Evolutionary conservation across 352 stramenopile species (phyloP), one percentile per base, ranked within the genome.

Genomic region (Phytophthora aleatoria): DNA sequence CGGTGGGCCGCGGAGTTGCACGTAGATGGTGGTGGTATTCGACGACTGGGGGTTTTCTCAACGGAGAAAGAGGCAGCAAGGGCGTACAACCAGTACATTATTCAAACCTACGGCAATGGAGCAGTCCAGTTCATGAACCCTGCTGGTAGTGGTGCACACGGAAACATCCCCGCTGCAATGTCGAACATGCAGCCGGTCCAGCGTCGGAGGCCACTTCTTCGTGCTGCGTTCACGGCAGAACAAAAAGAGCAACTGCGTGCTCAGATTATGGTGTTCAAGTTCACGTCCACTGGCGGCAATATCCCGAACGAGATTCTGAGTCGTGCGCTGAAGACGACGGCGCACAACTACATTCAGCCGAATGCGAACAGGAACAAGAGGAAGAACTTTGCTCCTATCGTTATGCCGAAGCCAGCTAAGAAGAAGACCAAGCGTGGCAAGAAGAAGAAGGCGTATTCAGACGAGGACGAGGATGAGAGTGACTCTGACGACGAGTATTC

Each of bases 251-350:
- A 96, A 31, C 55, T 96, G 11, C 84, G 89, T 52, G 85, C 89
- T 35, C 89, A 96, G 58, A 96, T 96, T 65, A 95, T 96, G 87
- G 85, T 94, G 52, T 96, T 96, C 71, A 96, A 96, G 56, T 95
- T 92, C 65, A 92, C 85, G 16, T 91, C 86, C 4, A 94, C 81
- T 4, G 87, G 85, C 13, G 83, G 81, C 15, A 81, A 76, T 2
- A 95, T 95, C 49, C 81, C 87, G 28, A 90, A 87, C 28, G 85
- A 95, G 20, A 75, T 93, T 60, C 60, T 95, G 13, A 76, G 67
- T 20, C 77, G 85, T 20, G 88, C 88, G 7, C 69, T 94, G 59
- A 87, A 85, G 56, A 87, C 78, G n/a, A 87, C 71, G 6, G 77
- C 77, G 0, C 76, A 82, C 27, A 82, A 83, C 36, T 77, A 86